Percentiles rank a stretch among this genome's conserved stretches.
Conservation (phyloP, 108 stramenopile species). For the Pseudonitzschia pungens region DNA sequence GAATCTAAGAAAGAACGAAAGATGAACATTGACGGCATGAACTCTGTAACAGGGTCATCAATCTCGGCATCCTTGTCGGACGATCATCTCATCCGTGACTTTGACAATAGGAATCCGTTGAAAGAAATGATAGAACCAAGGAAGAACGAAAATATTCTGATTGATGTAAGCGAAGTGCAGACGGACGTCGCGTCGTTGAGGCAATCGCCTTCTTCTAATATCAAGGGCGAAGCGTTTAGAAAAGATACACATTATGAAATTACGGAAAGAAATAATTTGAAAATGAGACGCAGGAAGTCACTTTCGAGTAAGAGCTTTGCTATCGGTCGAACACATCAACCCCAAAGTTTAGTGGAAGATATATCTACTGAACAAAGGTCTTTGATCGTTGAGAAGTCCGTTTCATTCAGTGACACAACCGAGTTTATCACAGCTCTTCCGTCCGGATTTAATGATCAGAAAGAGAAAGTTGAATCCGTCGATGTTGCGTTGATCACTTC, state of each 20-base stretch:
- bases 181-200: too few relatives aligned
- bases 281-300: constrained; percentile 20
- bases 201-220: too few relatives aligned
- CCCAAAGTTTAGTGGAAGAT: constrained; percentile 4
- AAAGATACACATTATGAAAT: neutral
- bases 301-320: constrained; percentile 23
- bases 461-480: neutral
- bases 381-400: constrained; percentile 19
- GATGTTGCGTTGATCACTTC: neutral
- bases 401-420: constrained; percentile 16
- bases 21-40: too few relatives aligned
- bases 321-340: constrained; percentile 19
- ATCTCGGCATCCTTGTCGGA: too few relatives aligned
- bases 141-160: too few relatives aligned
- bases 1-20: neutral
- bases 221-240: too few relatives aligned
- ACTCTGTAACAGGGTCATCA: too few relatives aligned
- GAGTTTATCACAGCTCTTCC: constrained; percentile 10
- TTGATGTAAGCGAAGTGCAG: too few relatives aligned
- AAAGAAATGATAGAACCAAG: too few relatives aligned
- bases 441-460: neutral
- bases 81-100: too few relatives aligned
- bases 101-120: too few relatives aligned
- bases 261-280: neutral
- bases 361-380: constrained; percentile 2